Evolutionary conservation across 306 rosid species (phyloP).

Genomic region (Casuarina equisetifolia): DNA sequence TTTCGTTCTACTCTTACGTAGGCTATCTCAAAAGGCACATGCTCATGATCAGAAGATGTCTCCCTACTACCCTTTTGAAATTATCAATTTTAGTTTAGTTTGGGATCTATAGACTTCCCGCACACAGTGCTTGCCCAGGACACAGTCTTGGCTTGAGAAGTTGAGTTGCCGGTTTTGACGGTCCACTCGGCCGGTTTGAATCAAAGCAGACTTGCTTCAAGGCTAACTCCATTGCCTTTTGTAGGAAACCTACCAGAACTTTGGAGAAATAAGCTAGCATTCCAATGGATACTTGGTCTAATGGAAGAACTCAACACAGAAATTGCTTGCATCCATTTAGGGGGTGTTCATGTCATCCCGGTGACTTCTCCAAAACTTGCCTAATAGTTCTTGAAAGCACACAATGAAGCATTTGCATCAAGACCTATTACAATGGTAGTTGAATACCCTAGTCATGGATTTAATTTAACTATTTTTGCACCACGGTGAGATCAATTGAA

Average conservation of each 20-base stretch:
- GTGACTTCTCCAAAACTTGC: conserved; percentile 37
- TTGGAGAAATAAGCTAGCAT: conserved; percentile 24
- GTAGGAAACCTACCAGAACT: conserved; percentile 42
- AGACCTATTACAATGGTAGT: conserved; percentile 27
- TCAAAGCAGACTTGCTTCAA: conserved; percentile 20
- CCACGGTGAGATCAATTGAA: conserved; percentile 35
- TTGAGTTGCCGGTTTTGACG: background rate
- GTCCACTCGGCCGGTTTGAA: background rate
- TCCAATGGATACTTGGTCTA: conserved; percentile 36
- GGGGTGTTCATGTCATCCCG: conserved; percentile 38
- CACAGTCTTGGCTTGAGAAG: background rate
- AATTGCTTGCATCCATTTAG: conserved; percentile 47
- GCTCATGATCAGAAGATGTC: background rate
- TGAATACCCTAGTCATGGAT: conserved; percentile 20
- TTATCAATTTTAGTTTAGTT: background rate
- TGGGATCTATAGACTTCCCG: no score
- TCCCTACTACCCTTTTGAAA: background rate
- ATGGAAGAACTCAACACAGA: conserved; percentile 39
- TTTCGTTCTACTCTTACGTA: no score
- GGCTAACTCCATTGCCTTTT: conserved; percentile 49
- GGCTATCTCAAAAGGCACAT: background rate
- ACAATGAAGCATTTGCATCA: conserved; percentile 44
- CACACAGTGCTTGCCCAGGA: no score
- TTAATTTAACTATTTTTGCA: background rate
- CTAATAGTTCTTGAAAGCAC: conserved; percentile 36